Conservation (phyloP, 2,329 filamentous ascomycete genomes). For the Diaporthe aspalathi region DNA sequence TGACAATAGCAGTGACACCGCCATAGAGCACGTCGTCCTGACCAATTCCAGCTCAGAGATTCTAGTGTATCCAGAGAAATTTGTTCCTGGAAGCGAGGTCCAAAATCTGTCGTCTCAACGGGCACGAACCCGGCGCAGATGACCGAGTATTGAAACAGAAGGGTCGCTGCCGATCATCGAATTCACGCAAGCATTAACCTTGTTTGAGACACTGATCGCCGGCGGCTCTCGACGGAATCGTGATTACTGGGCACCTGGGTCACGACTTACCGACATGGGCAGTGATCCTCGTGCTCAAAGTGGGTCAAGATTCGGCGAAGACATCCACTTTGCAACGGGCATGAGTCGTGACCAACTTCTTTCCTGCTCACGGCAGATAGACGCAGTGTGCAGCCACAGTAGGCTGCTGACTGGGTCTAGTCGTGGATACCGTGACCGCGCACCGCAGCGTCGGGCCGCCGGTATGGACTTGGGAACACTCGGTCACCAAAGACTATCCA, state of each 20-base stretch:
- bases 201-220: constrained; percentile 29
- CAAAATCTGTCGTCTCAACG: constrained; percentile 12
- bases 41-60: background rate
- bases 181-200: constrained; percentile 27
- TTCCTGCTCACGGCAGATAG: constrained; percentile 22
- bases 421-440: background rate
- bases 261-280: constrained; percentile 34
- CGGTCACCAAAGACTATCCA: background rate
- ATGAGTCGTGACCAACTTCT: constrained; percentile 33
- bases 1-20: background rate
- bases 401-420: background rate
- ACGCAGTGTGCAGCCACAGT: background rate
- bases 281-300: constrained; percentile 28
- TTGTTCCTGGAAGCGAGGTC: background rate
- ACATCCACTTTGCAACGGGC: constrained; percentile 30
- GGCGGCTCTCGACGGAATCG: constrained; percentile 36
- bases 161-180: constrained; percentile 28
- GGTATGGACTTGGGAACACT: background rate
- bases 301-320: constrained; percentile 30
- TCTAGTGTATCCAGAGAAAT: background rate
- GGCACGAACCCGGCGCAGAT: constrained; percentile 9
- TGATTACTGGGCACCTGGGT: constrained; percentile 22
- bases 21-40: background rate
- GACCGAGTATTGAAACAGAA: constrained; percentile 34
- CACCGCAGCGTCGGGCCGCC: constrained; percentile 8